These are phyloP conservation scores for Solanum okadae DNA, from an alignment of 257 asterid genomes.

Conservation along the genomic window DNA sequence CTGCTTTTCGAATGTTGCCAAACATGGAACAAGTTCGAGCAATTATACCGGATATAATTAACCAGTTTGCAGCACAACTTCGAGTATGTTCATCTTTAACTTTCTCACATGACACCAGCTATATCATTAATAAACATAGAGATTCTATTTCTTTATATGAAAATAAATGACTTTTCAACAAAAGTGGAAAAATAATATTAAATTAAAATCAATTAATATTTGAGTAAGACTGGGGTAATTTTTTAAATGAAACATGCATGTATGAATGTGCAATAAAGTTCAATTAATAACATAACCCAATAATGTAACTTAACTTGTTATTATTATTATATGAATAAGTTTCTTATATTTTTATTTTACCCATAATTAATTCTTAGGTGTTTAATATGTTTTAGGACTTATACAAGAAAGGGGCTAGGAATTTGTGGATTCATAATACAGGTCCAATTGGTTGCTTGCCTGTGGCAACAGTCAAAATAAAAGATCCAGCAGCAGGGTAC, in stretches of 20 bases:
- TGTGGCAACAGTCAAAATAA: conserved; percentile 2
- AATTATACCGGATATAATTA: conserved; percentile 21
- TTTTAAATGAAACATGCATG: too few species aligned
- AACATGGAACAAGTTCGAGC: conserved; percentile 15
- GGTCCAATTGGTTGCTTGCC: conserved; percentile 56
- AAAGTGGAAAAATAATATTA: not conserved
- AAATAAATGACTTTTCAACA: not conserved
- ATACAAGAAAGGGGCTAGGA: conserved; percentile 34
- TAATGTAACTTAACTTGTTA: not conserved
- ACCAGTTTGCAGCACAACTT: conserved; percentile 24
- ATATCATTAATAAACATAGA: too few species aligned
- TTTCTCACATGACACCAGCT: too few species aligned
- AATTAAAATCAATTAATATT: too few species aligned
- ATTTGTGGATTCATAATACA: conserved; percentile 47
- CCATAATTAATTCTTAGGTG: too few species aligned
- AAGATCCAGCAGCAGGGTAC: conserved; percentile 11
- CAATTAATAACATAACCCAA: too few species aligned
- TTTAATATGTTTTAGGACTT: conserved; percentile 12
- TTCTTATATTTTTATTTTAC: not conserved
- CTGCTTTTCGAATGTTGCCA: conserved; percentile 19
- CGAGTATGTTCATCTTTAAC: conserved; percentile 11
- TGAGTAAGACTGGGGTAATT: not conserved
- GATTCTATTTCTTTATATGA: not conserved
- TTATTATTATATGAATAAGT: not conserved
- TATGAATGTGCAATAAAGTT: not conserved